Base-by-base conservation (phyloP, 2,329 filamentous ascomycete genomes). In the Pezicula radicicola region DNA sequence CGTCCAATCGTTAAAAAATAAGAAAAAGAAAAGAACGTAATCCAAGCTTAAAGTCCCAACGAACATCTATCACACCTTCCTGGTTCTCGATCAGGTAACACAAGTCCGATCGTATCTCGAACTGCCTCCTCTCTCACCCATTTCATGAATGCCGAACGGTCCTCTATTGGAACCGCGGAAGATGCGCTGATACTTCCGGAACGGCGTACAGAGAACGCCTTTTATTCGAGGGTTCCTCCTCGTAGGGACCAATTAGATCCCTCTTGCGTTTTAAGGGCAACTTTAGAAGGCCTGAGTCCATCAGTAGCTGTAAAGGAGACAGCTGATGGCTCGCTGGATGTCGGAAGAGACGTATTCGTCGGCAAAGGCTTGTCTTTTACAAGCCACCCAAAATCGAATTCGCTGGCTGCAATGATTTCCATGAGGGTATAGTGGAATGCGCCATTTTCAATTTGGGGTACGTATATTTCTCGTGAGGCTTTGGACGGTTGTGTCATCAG, bases 401-500 rank as follows among this genome's bases (percentile, higher is more conserved):
- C 62, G 53, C 62, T 61, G 25, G 54, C 55, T 39, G 69, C 69
- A 37, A 73, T 66, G 41, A 76, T 65, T 54, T 77, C 74, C 72
- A 77, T 75, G 47, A 76, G 53, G 8, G 70, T 72, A 59, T 80
- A 80, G 50, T 74, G 70, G 41, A 80, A 58, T 19, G 72, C 64
- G 10, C 76, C 77, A 36, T 74, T 70, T 53, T 73, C 69, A 30
- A 75, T 68, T 45, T 70, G 68, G 46, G 77, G 76, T 18, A 77
- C 72, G 48, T 70, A 70, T 47, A 78, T 69, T 49, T 79, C 74
- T 56, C 63, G 66, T 13, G 71, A 69, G 37, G 62, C 36, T 58
- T 52, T 52, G 45, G 60, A 60, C 58, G 63, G 21, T 60, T 40
- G 45, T 55, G 55, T 47, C 46, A 57, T 53, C 27, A 56, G 47